Conservation (phyloP, 352 stramenopile species). For the Stramenopiles sp. region DNA sequence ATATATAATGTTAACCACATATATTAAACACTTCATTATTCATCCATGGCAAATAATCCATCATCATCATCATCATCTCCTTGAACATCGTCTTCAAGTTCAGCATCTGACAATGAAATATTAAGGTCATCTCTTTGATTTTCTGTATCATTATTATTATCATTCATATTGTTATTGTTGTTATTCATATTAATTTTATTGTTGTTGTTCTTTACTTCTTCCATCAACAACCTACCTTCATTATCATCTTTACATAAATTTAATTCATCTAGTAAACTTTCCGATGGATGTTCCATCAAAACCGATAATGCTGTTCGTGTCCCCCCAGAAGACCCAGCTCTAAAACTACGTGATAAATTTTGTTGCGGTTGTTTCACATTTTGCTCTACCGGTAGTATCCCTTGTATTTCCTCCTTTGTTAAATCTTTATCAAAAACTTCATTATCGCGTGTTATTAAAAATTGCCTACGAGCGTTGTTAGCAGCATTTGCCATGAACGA, state of each 20-base stretch:
- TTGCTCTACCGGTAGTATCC: neutral
- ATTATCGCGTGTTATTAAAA: neutral
- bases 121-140: neutral
- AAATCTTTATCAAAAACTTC: neutral
- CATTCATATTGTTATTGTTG: neutral
- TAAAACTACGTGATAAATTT: neutral
- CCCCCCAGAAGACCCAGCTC: neutral
- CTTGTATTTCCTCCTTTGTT: neutral
- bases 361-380: no score
- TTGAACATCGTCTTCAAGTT: neutral
- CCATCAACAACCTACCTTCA: neutral
- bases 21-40: no score
- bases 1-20: no score
- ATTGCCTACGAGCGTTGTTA: neutral
- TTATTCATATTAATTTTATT: neutral
- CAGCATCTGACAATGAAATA: neutral
- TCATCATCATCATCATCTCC: neutral
- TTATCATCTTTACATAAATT: neutral
- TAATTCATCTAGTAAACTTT: neutral
- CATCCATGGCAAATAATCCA: neutral
- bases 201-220: neutral
- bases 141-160: neutral
- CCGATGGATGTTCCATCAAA: neutral
- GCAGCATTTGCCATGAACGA: neutral
- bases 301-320: neutral